Conservation (phyloP, 1,284 basidiomycete species). For the Heterobasidion annosum region DNA sequence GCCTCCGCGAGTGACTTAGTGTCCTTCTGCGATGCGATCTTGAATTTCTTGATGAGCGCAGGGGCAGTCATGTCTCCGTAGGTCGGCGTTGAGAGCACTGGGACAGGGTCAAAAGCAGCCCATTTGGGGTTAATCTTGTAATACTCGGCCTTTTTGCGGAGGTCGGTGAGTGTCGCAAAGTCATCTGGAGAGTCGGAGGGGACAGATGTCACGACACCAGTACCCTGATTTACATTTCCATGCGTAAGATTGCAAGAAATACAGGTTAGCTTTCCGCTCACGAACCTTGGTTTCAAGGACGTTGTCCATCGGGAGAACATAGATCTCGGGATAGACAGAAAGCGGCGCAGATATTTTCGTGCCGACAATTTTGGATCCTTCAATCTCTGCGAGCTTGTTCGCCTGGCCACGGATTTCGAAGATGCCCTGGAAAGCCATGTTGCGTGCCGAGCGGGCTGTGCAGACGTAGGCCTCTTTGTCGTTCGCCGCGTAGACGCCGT, state of each 20-base stretch:
- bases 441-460: slow-evolving; percentile 87
- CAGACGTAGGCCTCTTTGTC: slow-evolving; percentile 87
- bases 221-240: slow-evolving; percentile 49
- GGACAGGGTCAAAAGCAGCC: slow-evolving; percentile 80
- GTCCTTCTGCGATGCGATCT: slow-evolving; percentile 96
- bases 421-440: slow-evolving; percentile 95
- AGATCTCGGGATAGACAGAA: slow-evolving; percentile 78
- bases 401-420: slow-evolving; percentile 65
- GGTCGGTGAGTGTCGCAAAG: slow-evolving; percentile 83
- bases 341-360: slow-evolving; percentile 90
- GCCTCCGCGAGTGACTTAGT: slow-evolving; percentile 89
- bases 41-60: slow-evolving; percentile 82
- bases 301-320: slow-evolving; percentile 97
- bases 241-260: background rate
- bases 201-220: slow-evolving; percentile 97
- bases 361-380: slow-evolving; percentile 78
- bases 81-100: slow-evolving; percentile 82
- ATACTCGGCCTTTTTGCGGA: slow-evolving; percentile 95
- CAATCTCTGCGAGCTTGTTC: slow-evolving; percentile 66
- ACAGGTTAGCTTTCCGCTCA: background rate
- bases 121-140: slow-evolving; percentile 94
- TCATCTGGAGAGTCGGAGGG: slow-evolving; percentile 99
- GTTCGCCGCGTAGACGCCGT: slow-evolving; percentile 85
- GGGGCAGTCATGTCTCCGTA: slow-evolving; percentile 92
- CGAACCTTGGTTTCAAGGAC: slow-evolving; percentile 85